phyloP scores from a whole-genome alignment of 805 yeast genomes.

The Kockiozyma suomiensis region DNA sequence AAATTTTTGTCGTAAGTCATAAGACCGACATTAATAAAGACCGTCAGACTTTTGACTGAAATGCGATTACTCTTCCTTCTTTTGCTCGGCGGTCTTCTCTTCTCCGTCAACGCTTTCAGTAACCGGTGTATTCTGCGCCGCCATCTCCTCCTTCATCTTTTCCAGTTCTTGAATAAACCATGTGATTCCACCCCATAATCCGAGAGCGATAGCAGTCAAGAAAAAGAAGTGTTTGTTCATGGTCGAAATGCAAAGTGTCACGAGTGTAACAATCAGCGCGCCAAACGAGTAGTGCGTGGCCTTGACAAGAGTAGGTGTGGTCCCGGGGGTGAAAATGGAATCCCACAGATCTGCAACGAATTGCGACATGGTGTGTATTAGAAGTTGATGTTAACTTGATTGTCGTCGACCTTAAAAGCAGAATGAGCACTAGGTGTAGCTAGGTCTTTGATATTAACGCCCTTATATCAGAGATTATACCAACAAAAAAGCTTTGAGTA shows the following conservation, averaged over 20 bases:
- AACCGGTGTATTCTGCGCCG: slow-evolving; percentile 36
- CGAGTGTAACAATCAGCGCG: slow-evolving; percentile 59
- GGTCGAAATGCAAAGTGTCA: slow-evolving; percentile 59
- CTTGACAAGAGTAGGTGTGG: slow-evolving; percentile 81
- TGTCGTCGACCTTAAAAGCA: no score
- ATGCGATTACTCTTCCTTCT: slow-evolving; percentile 25
- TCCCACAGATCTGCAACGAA: slow-evolving; percentile 76
- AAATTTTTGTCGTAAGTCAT: not conserved
- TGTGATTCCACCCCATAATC: slow-evolving; percentile 76
- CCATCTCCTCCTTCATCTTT: slow-evolving; percentile 31
- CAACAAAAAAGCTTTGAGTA: not conserved
- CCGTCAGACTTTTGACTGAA: no score
- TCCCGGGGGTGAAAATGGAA: slow-evolving; percentile 89
- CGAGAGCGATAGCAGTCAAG: slow-evolving; percentile 56
- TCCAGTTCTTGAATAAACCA: slow-evolving; percentile 57
- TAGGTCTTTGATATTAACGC: not conserved
- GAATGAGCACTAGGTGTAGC: not conserved
- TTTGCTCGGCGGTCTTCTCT: slow-evolving; percentile 14
- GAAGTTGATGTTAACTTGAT: not conserved
- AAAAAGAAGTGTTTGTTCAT: slow-evolving; percentile 67
- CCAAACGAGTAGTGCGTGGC: slow-evolving; percentile 88
- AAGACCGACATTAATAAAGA: no score
- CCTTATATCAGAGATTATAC: no score
- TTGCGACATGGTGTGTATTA: slow-evolving; percentile 14
- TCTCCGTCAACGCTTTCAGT: slow-evolving; percentile 25